Base-by-base conservation (phyloP, 2,329 filamentous ascomycete species). In the Meredithiella fracta region DNA sequence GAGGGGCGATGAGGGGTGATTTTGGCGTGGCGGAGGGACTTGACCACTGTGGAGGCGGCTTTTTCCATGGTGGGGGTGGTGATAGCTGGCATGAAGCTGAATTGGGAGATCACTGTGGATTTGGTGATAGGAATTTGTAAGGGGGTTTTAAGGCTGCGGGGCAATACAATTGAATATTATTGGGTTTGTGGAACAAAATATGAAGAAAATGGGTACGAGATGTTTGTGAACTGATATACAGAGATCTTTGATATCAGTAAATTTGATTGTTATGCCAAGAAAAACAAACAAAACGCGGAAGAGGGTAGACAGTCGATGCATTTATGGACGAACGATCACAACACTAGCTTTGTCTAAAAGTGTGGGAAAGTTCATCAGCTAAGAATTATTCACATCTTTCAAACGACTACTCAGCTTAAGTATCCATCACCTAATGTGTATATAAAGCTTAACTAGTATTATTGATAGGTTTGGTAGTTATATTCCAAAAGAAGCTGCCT, bases 1-100 rank as follows among this genome's bases (percentile, higher is more conserved):
- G 74, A 72, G 62, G 85, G 92, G 58, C 78, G 80, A 61, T 89
- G 85, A 54, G 83, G 83, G 38, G 77, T 78, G 70, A 94, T 84
- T 64, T 85, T 86, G 62, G 81, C 82, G 68, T 84, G 77, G 38
- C 73, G 68, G 59, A 85, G 78, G 40, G 64, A 54, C 61, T 70
- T 74, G 64, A 68, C 59, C 63, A 65, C 68, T 54, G 58, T 47
- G 54, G 54, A 49, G 60, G 61, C 62, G 7, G 64, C 54, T 61
- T 70, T 74, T 64, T 68, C 59, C 63, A 65, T 68, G 55, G 58
- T 58, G 23, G 51, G 38, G 20, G 23, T 38, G 37, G 47, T 17
- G 20, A 56, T 47, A 29, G 55, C 55, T 23, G 57, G 42, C 17
- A 47, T 59, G 54, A 54, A 57, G 37, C 55, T 52, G 56, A 49